These are phyloP conservation scores for Apiospora marii DNA, from an alignment of 2,329 filamentous ascomycete genomes.

Conservation along the genomic window DNA sequence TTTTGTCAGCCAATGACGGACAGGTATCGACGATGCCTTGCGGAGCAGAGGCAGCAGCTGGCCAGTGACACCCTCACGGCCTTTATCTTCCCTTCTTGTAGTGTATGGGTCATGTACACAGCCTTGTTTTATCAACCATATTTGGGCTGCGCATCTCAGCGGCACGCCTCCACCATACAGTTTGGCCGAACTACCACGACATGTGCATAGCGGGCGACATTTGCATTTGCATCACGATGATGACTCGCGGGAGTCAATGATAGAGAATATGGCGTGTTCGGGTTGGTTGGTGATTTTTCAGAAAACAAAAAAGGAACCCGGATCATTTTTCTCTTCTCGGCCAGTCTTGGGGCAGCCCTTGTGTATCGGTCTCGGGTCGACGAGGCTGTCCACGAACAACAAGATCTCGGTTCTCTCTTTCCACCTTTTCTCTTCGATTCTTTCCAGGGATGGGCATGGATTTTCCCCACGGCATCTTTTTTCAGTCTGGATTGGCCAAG, in stretches of 20 bases:
- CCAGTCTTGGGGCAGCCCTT: not conserved
- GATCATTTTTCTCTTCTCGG: not conserved
- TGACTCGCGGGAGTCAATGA: slow-evolving; percentile 24
- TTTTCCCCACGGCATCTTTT: slow-evolving; percentile 5
- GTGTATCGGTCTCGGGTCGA: not conserved
- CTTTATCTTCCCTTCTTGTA: slow-evolving; percentile 25
- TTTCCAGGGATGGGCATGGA: not conserved
- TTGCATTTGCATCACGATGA: slow-evolving; percentile 28
- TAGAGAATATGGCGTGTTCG: not conserved
- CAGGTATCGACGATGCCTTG: slow-evolving; percentile 24
- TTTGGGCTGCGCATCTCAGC: slow-evolving; percentile 22
- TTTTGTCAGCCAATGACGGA: not conserved
- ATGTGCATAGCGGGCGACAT: slow-evolving; percentile 26
- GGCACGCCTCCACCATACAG: slow-evolving; percentile 9
- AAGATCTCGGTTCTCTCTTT: slow-evolving; percentile 7
- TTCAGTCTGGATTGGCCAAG: not conserved
- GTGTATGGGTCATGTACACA: slow-evolving; percentile 27
- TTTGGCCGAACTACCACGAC: slow-evolving; percentile 11
- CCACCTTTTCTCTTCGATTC: not conserved
- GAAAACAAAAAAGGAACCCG: slow-evolving; percentile 11
- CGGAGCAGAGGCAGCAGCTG: slow-evolving; percentile 25
- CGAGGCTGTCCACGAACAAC: not conserved
- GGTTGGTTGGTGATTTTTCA: slow-evolving; percentile 21
- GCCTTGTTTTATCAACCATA: slow-evolving; percentile 26
- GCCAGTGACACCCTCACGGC: slow-evolving; percentile 24